Conservation (phyloP, 2,329 filamentous ascomycete genomes). For the Claviceps sp. region DNA sequence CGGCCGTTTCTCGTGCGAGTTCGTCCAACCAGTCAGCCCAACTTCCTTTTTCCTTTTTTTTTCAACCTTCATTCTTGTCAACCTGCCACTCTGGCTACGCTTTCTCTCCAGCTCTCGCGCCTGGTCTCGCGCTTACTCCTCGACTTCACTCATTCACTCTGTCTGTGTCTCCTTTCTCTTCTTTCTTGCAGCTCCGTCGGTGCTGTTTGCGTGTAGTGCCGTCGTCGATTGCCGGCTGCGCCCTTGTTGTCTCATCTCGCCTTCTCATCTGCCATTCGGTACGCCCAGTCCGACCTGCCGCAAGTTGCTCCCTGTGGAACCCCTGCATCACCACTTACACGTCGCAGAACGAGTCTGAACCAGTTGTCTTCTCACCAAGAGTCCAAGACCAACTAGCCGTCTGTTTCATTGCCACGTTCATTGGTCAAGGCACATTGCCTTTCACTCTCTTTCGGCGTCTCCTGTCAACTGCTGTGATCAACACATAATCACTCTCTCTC, state of each 20-base stretch:
- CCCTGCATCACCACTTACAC: conserved; percentile 7
- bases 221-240: not conserved
- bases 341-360: conserved; percentile 6
- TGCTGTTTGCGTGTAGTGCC: not conserved
- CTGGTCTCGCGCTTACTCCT: not conserved
- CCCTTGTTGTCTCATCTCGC: not conserved
- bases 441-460: not conserved
- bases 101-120: not conserved
- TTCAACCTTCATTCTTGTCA: not conserved
- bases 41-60: not conserved
- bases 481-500: not conserved
- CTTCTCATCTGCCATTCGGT: not conserved
- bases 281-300: not conserved
- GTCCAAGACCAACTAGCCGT: not conserved
- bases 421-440: not conserved
- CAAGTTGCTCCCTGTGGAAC: not conserved
- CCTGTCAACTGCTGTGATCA: not conserved
- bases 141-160: not conserved
- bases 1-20: not conserved
- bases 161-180: not conserved
- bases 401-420: conserved; percentile 1
- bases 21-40: not conserved
- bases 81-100: not conserved
- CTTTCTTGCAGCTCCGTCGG: conserved; percentile 1
- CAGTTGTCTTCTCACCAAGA: not conserved